Percentiles rank a stretch among this genome's conserved stretches.
Conservation (phyloP, 2,329 filamentous ascomycete genomes). For the Sporothrix euskadiensis region DNA sequence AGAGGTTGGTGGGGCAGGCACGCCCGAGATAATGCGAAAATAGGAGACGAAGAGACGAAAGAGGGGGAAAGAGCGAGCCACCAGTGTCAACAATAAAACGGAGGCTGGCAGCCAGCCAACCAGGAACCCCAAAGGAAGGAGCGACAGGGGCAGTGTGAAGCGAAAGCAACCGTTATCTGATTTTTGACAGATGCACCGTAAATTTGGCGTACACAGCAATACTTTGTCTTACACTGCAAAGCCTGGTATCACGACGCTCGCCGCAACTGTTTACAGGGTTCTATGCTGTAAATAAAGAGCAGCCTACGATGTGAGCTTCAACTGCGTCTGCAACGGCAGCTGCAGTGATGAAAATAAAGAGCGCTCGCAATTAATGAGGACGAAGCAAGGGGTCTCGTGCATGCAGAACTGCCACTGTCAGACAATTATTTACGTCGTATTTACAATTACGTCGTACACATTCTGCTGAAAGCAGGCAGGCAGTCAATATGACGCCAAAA, state of each 20-base stretch:
- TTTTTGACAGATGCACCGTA: slow-evolving; percentile 23
- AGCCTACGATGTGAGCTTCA: not conserved
- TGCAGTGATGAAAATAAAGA: slow-evolving; percentile 3
- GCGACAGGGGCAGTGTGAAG: not conserved
- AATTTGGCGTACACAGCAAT: not conserved
- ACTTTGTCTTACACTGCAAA: not conserved
- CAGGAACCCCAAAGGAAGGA: not conserved
- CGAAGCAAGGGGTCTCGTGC: not conserved
- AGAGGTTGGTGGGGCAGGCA: slow-evolving; percentile 28
- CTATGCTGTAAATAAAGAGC: not conserved
- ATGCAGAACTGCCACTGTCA: not conserved
- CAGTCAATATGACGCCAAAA: not conserved
- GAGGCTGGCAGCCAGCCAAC: slow-evolving; percentile 26
- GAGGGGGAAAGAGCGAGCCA: not conserved
- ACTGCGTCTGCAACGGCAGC: too few species aligned
- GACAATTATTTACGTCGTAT: not conserved
- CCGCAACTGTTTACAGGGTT: slow-evolving; percentile 15
- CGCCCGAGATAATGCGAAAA: slow-evolving; percentile 14
- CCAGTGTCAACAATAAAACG: slow-evolving; percentile 24
- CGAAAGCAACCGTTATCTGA: slow-evolving; percentile 17
- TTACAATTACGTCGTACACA: not conserved
- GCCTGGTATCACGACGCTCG: not conserved
- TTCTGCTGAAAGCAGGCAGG: not conserved
- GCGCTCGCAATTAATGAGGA: not conserved
- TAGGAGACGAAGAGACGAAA: not conserved